Base-by-base conservation (phyloP, 495 filamentous ascomycete species). In the Staphylotrichum tortipilum region DNA sequence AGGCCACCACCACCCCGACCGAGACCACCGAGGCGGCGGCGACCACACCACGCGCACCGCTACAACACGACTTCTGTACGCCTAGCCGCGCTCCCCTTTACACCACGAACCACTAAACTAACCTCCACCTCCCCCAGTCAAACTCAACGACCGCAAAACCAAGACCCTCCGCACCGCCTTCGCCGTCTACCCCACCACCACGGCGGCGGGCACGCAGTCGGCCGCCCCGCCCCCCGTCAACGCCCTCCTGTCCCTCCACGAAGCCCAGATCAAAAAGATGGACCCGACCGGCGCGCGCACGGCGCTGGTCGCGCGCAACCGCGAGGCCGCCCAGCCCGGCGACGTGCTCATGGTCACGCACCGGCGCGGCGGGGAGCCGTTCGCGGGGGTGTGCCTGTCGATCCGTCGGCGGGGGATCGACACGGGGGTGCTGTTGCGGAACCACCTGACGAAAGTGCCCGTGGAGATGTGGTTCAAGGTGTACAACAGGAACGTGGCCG, bases 391-490 rank as follows among this genome's bases (percentile, higher is more conserved):
- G 10, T 84, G 83, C 53, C 65, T 99, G 58, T 85, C 82, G 56
- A 91, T 97, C 61, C 82, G 89, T 23, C 74, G 89, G 30, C 78
- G 79, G 6, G 90, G 89, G 53, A 76, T 94, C 21, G 92, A 99
- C 65, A 91, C 88, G 6, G 84, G 82, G 1, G 78, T 97, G 36
- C 66, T 95, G 52, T 73, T 99, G 45, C 76, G 92, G 22, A 90
- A 89, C 59, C 79, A 90, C 55, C 65, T 99, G 46, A 83, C 81
- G 36, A 76, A 84, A 46, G 79, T 92, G 6, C 86, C 88, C 39
- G 89, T 95, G n/a, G 92, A 99, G 79, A 89, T 95, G 88, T 95
- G 88, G 78, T 87, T 83, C 63, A 99, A 97, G 78, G 72, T 95
- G 43, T 97, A 88, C 72, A 83, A 77, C 54, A 89, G 89, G 52